phyloP scores from a whole-genome alignment of 148 eudicot genomes.

The Simmondsia chinensis region DNA sequence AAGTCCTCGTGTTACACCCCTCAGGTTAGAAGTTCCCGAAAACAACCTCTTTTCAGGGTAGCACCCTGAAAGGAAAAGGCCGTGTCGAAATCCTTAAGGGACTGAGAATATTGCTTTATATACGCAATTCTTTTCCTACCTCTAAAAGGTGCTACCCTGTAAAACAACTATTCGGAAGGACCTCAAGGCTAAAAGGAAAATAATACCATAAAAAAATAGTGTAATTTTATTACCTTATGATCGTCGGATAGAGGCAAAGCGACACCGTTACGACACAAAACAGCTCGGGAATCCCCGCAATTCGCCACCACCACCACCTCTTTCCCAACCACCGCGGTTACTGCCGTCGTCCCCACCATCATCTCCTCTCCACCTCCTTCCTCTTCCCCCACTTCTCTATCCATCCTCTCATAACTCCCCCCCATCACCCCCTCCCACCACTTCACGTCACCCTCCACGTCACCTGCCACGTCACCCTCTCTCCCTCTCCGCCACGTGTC shows the following conservation, averaged over 20 bases:
- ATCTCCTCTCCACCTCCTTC: constrained; percentile 19
- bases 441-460: constrained; percentile 14
- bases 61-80: too few species aligned
- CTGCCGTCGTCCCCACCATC: constrained; percentile 61
- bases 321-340: constrained; percentile 53
- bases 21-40: too few species aligned
- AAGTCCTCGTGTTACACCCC: too few species aligned
- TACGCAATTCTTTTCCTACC: too few species aligned
- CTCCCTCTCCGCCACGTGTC: constrained; percentile 5
- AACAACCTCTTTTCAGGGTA: too few species aligned
- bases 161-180: too few species aligned
- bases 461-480: not conserved
- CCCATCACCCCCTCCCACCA: constrained; percentile 59
- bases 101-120: too few species aligned
- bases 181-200: too few species aligned
- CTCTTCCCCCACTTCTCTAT: constrained; percentile 26
- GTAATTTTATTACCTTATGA: constrained; percentile 46
- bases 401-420: constrained; percentile 43
- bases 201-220: too few species aligned
- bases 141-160: too few species aligned
- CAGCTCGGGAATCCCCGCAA: constrained; percentile 80
- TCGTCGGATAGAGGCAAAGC: constrained; percentile 49
- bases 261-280: constrained; percentile 40
- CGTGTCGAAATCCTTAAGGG: too few species aligned
- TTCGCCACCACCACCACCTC: constrained; percentile 62